Evolutionary conservation across 1,284 basidiomycete species (phyloP).

Genomic region (Calocybe gambosa): DNA sequence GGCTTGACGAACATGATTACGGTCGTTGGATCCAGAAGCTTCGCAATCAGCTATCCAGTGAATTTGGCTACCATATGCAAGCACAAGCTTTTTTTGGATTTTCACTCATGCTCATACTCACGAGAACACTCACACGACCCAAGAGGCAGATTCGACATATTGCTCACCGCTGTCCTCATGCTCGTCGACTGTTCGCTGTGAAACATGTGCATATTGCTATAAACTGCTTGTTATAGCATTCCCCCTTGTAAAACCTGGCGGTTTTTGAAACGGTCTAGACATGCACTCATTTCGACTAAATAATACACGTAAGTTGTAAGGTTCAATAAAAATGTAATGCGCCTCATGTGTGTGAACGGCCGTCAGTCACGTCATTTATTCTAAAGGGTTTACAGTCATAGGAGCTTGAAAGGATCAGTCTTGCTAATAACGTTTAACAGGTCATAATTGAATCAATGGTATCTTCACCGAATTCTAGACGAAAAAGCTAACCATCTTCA

Average conservation of each 20-base stretch:
- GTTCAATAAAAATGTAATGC: neutral
- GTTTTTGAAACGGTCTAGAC: neutral
- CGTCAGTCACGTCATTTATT: too few relatives aligned
- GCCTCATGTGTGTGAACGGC: too few relatives aligned
- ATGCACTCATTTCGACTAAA: neutral
- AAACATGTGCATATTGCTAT: neutral
- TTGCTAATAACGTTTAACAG: too few relatives aligned
- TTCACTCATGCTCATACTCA: neutral
- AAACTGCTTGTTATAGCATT: neutral
- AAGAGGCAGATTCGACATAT: neutral
- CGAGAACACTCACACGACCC: neutral
- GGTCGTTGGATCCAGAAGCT: neutral
- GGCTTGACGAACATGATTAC: neutral
- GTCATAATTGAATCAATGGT: too few relatives aligned
- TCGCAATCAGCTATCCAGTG: neutral
- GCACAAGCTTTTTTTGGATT: neutral
- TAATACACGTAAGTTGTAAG: neutral
- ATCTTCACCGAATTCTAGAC: too few relatives aligned
- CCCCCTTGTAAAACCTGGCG: neutral
- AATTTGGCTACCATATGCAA: neutral
- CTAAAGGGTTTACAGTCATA: too few relatives aligned
- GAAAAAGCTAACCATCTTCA: too few relatives aligned
- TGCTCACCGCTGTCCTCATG: neutral
- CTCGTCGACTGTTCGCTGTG: neutral
- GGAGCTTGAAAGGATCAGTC: too few relatives aligned